Base-by-base conservation (phyloP, 352 stramenopile genomes). In the Phytophthora vignae region DNA sequence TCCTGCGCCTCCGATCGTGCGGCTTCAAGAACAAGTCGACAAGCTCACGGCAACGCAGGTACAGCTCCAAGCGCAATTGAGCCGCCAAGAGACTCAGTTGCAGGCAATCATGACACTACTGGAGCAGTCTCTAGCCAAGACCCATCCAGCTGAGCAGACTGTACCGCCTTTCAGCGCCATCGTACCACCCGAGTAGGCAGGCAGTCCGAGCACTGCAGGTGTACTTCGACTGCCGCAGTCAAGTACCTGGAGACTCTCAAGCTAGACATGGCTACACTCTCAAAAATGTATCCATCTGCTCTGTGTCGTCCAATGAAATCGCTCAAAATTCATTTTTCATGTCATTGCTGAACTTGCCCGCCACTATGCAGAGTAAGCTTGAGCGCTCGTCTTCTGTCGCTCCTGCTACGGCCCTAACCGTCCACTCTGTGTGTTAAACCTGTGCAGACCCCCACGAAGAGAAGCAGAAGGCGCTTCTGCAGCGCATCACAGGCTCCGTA, bases 401-500 rank as follows among this genome's bases (percentile, higher is more conserved):
- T n/a, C 3, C 22, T 60, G 14, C 29, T 55, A 4, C 9, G 4
- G 4, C 4, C 25, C 67, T 73, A 60, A 72, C 33, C 29, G 14
- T 29, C 57, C 0, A 10, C 2, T 53, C 9, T 59, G 14, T 22
- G 38, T 46, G 21, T 42, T 60, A 3, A 44, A n/a, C 46, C 21
- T 8, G 19, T 44, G 15, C 25, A 96, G 88, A 96, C 38, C 88
- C 88, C 0, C 88, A 96, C 58, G 88, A 96, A 66, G 87, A 96
- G 77, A 96, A 96, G 79, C 88, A 96, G 67, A 96, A 96, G 76
- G 88, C 84, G 29, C 76, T 96, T 36, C 71, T 96, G 25, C 83
- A 92, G 76, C 87, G 88, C 38, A 94, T 96, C 56, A 81, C 84
- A 3, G 85, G 87, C 25, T 96, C 88, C 0, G 87, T 96, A 8